These are phyloP conservation scores for Penicillium ochrochloron DNA, from an alignment of 495 filamentous ascomycete genomes.

Conservation along the genomic window DNA sequence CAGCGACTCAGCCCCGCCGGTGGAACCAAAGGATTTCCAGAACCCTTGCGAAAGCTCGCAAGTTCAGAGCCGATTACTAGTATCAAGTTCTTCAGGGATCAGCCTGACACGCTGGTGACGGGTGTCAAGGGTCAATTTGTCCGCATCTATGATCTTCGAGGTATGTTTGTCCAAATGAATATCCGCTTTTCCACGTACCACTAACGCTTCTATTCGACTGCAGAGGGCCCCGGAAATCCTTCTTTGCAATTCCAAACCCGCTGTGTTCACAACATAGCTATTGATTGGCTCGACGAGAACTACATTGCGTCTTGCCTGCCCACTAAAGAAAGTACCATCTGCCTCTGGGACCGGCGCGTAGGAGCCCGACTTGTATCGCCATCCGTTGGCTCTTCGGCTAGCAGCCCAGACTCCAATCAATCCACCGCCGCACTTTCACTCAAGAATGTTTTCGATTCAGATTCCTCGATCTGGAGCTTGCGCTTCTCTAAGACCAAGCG, in stretches of 20 bases:
- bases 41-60: constrained; percentile 73
- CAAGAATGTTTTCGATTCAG: constrained; percentile 63
- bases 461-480: constrained; percentile 71
- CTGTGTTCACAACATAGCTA: constrained; percentile 87
- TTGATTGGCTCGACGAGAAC: constrained; percentile 88
- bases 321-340: constrained; percentile 68
- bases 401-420: constrained; percentile 40
- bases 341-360: constrained; percentile 87
- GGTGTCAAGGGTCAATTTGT: constrained; percentile 86
- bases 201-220: constrained; percentile 12
- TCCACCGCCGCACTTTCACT: constrained; percentile 66
- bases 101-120: constrained; percentile 79
- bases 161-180: constrained; percentile 48
- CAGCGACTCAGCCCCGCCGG: constrained; percentile 54
- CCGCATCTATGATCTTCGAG: constrained; percentile 88
- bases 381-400: constrained; percentile 42
- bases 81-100: constrained; percentile 86
- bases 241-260: constrained; percentile 72
- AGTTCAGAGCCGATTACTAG: constrained; percentile 87
- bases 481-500: constrained; percentile 77
- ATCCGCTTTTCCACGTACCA: constrained; percentile 2
- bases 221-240: constrained; percentile 59
- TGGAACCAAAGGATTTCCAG: constrained; percentile 50
- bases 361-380: constrained; percentile 53
- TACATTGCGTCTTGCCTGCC: constrained; percentile 90